Percentiles rank a stretch among this genome's conserved stretches.
These are phyloP conservation scores for Colletotrichum orchidophilum DNA, from an alignment of 2,329 filamentous ascomycete genomes.

Conservation along the genomic window DNA sequence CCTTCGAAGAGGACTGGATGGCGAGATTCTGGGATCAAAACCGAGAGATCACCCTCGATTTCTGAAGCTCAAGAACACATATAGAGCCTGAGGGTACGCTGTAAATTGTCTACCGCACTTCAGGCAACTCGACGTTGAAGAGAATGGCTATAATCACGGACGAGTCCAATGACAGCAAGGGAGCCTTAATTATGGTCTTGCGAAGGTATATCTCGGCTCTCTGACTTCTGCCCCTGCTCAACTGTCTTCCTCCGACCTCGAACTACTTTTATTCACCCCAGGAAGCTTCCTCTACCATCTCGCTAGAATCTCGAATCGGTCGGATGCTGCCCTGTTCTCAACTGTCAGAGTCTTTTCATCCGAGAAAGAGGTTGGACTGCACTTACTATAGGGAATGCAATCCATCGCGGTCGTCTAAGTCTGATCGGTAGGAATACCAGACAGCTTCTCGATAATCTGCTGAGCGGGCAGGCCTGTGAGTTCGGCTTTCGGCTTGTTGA, in stretches of 20 bases:
- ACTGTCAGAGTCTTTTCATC: background rate
- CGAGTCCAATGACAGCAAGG: background rate
- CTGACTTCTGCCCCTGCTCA: background rate
- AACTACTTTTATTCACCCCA: background rate
- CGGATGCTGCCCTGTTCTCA: accelerated
- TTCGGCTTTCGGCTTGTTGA: background rate
- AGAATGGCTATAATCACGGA: background rate
- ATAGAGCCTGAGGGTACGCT: no score
- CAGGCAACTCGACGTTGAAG: no score
- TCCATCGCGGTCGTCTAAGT: background rate
- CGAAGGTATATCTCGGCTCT: background rate
- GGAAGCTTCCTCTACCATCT: background rate
- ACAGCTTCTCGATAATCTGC: background rate
- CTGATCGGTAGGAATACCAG: background rate
- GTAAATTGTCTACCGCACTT: no score
- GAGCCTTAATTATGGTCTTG: background rate
- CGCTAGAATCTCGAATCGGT: background rate
- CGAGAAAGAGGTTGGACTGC: background rate
- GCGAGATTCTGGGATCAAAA: accelerated
- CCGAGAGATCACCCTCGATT: background rate
- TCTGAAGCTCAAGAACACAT: background rate
- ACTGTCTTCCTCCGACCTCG: background rate
- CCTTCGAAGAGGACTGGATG: background rate
- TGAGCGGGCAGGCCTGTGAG: background rate
- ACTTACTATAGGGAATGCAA: background rate